These are phyloP conservation scores for Antrodiella citrinella DNA, from an alignment of 768 basidiomycete species.

Conservation along the genomic window DNA sequence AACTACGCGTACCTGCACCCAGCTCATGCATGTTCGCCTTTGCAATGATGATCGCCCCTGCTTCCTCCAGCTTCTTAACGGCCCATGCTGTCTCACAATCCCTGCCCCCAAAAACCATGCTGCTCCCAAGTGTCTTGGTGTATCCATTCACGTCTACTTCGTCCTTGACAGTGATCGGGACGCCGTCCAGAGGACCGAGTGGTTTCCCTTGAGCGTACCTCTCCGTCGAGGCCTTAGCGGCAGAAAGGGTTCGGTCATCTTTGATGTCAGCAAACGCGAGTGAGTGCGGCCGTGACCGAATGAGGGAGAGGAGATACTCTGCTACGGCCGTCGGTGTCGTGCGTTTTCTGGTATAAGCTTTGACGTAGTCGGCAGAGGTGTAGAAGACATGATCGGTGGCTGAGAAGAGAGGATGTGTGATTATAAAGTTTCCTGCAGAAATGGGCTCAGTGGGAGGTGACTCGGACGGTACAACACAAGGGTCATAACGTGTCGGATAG, in stretches of 20 bases:
- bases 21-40: background rate
- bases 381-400: background rate
- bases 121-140: background rate
- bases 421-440: no score
- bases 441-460: background rate
- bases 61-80: background rate
- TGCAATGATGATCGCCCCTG: background rate
- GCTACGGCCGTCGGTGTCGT: background rate
- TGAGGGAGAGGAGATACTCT: background rate
- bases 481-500: background rate
- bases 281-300: background rate
- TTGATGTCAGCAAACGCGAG: background rate
- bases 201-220: background rate
- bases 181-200: background rate
- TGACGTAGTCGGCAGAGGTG: background rate
- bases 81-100: background rate
- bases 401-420: background rate
- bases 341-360: background rate
- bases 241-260: background rate
- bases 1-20: background rate
- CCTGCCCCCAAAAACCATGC: background rate
- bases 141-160: background rate
- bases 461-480: background rate
- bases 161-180: background rate
- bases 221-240: background rate